Base-by-base conservation (phyloP, 2,329 filamentous ascomycete genomes). In the Bipolaris bicolor region DNA sequence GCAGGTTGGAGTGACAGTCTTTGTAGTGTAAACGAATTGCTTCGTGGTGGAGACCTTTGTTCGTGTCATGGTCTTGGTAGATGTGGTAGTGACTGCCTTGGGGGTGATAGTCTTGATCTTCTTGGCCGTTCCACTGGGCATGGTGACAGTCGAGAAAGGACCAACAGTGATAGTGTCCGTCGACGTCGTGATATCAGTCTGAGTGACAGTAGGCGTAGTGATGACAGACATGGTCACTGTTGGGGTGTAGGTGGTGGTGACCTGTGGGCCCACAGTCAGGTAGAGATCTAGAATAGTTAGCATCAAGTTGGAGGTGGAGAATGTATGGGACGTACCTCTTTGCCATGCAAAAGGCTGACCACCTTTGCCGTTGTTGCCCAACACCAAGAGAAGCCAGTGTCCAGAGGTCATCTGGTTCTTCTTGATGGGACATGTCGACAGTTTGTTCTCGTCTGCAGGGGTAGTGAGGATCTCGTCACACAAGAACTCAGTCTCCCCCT, bases 261-360 rank as follows among this genome's bases (percentile, higher is more conserved):
- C 65, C 53, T 75, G 73, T 11, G 66, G 60, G 5, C 73, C 75
- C n/a, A 69, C 65, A 36, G 71, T 72, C 31, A 76, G 63, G 36
- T 66, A 67, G 7, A 76, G 57, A 58, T 76, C 74, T 75, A 51
- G 1, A 16, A 1, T 29, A 1, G 45, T 66, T 36, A 67, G 44
- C 29, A 36, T 49, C 18, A 29, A 13, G 5, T 16, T 15, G 3
- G 40, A 26, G 7, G 13, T 9, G 72, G 65, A 26, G 51, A 29
- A 16, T 4, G 18, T 3, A 4, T 72, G 61, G 24, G 40, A 72
- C 63, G 69, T 75, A 68, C 79, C 77, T 67, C 80, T 73, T 62
- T 81, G 69, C 71, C 77, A 81, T 16, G 76, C 79, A 48, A 81
- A 80, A 1, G 80, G 78, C 20, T 76, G 71, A 16, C 75, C 78